These are phyloP conservation scores for Haberlea rhodopensis DNA, from an alignment of 257 asterid species.

Conservation along the genomic window DNA sequence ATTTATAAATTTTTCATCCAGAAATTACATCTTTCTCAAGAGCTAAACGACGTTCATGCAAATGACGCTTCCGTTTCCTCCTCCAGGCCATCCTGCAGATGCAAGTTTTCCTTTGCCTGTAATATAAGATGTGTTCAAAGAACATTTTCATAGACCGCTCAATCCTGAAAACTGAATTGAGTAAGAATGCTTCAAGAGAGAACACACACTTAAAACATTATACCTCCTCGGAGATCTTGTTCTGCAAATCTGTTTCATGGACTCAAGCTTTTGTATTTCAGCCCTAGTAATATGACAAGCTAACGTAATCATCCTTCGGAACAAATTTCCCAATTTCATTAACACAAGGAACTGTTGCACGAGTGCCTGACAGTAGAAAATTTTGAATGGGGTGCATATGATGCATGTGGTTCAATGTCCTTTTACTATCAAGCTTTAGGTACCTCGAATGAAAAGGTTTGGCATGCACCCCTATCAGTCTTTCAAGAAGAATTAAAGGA, in stretches of 20 bases:
- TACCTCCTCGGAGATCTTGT: constrained; percentile 67
- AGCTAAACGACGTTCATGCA: constrained; percentile 68
- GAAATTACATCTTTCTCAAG: constrained; percentile 84
- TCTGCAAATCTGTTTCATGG: constrained; percentile 58
- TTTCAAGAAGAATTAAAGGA: neutral
- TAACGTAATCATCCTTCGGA: constrained; percentile 16
- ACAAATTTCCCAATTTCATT: constrained; percentile 17
- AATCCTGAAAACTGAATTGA: constrained; percentile 6
- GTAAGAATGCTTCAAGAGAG: constrained; percentile 4
- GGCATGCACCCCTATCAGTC: neutral
- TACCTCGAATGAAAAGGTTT: neutral
- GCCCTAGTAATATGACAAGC: constrained; percentile 44
- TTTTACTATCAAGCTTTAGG: neutral
- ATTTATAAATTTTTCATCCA: constrained; percentile 5
- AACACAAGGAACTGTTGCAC: constrained; percentile 12
- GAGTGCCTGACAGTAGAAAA: neutral
- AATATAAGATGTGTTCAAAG: neutral
- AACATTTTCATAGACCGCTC: constrained; percentile 25
- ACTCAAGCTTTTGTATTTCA: constrained; percentile 66
- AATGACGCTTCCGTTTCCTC: constrained; percentile 59
- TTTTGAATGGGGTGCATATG: neutral
- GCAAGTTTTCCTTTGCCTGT: constrained; percentile 57
- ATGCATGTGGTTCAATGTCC: neutral
- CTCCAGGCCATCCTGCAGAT: constrained; percentile 59
- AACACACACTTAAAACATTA: constrained; percentile 23